Evolutionary conservation across 306 rosid genomes (phyloP).

Genomic region (Gynostemma pentaphyllum): DNA sequence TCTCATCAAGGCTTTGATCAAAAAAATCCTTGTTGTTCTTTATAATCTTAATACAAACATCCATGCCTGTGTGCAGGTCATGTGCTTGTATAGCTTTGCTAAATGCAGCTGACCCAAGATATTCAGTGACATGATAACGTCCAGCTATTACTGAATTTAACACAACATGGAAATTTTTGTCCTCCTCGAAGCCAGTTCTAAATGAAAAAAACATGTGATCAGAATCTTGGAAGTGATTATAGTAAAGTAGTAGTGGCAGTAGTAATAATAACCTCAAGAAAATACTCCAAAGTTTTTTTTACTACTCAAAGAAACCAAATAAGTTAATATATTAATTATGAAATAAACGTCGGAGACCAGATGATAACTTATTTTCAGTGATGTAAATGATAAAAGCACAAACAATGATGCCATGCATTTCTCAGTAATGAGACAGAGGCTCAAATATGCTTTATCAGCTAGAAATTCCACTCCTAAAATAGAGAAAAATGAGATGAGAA

Average conservation of each 20-base stretch:
- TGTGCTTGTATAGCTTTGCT: conserved; percentile 99
- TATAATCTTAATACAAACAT: conserved; percentile 93
- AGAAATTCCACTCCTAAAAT: neutral
- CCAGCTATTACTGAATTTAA: conserved; percentile 93
- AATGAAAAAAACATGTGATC: conserved; percentile 26
- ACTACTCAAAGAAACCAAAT: neutral
- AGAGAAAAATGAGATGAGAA: neutral
- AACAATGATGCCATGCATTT: neutral
- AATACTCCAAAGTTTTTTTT: neutral
- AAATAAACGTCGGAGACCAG: neutral
- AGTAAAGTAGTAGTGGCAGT: neutral
- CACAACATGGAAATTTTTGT: conserved; percentile 95
- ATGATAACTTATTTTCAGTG: neutral
- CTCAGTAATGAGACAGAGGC: neutral
- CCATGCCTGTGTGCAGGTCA: conserved; percentile 94
- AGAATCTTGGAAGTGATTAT: conserved; percentile 3
- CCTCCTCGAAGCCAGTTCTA: conserved; percentile 99
- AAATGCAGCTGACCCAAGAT: conserved; percentile 98
- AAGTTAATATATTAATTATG: neutral
- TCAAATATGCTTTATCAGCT: neutral
- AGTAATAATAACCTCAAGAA: neutral
- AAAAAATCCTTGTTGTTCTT: conserved; percentile 99
- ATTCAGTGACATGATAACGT: conserved; percentile 96
- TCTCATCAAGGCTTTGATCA: conserved; percentile 98
- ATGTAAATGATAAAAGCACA: neutral